Evolutionary conservation across 495 filamentous ascomycete species (phyloP), one percentile per base, ranked within the genome.

Genomic region (Neurospora discreta): DNA sequence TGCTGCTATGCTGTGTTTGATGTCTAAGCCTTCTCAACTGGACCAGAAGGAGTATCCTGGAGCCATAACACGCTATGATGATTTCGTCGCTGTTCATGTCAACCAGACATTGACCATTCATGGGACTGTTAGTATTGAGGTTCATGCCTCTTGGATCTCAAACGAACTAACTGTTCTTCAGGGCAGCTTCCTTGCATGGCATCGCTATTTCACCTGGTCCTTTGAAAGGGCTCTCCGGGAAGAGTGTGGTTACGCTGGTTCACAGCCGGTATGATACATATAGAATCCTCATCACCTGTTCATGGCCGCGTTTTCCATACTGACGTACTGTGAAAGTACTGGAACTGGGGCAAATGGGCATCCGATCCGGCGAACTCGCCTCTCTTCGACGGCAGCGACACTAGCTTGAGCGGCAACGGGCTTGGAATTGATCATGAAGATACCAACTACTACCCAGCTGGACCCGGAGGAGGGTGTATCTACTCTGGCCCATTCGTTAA

Each of bases 391-490:
- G 89, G 90, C 39, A 86, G 84, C 72, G 83, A 80, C 40, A 87
- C 84, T 38, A 89, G 85, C 23, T 82, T 93, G 77, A 85, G 85
- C 42, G 89, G 90, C 68, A 89, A 93, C 75, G 90, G 89, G 39
- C 80, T 74, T 26, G 80, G 80, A 71, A 80, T 84, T 67, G 69
- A 80, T 8, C 79, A 79, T 74, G 58, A 42, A 16, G 73, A 73
- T 13, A 76, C 75, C 3, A 72, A 77, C 15, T 72, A 74, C 69
- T 76, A 84, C 3, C 84, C 85, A 0, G 75, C 82, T 3, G 88
- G 87, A n/a, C 85, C 81, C 18, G 90, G 90, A 7, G 90, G 90
- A n/a, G 90, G 90, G n/a, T 92, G 90, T 74, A 82, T 92, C 15
- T 80, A 80, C 13, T 81, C 79, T 16, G 90, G 89, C 0, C 89